Evolutionary conservation across 768 basidiomycete species (phyloP).

Genomic region (Pleurotus pulmonarius): DNA sequence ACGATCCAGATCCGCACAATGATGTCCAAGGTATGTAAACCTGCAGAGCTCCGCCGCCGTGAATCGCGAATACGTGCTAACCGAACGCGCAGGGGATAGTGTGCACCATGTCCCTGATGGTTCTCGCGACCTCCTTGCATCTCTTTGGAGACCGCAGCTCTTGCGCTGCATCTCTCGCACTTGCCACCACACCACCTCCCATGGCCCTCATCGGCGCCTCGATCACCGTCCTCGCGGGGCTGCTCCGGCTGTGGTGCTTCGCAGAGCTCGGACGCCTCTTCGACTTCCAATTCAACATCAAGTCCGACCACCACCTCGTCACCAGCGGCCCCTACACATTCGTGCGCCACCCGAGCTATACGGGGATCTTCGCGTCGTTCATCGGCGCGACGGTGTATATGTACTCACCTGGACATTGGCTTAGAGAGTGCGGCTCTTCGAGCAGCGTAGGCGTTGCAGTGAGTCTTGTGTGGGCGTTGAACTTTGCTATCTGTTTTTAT

Average conservation of each 20-base stretch:
- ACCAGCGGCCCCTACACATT: constrained; percentile 22
- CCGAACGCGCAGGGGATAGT: neutral
- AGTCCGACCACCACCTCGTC: constrained; percentile 21
- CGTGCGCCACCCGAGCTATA: constrained; percentile 28
- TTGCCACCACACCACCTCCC: neutral
- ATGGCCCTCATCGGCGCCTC: neutral
- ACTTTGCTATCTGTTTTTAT: neutral
- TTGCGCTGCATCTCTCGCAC: neutral
- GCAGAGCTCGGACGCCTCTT: constrained; percentile 9
- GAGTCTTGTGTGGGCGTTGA: neutral
- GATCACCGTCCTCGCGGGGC: neutral
- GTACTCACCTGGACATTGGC: constrained; percentile 13
- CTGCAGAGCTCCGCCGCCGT: neutral
- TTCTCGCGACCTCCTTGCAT: neutral
- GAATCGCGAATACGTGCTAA: neutral
- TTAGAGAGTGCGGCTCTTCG: neutral
- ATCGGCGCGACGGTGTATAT: constrained; percentile 15
- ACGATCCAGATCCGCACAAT: neutral
- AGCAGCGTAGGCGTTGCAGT: neutral
- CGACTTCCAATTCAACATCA: constrained; percentile 31
- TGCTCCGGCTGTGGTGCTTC: constrained; percentile 9
- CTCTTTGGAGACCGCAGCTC: neutral
- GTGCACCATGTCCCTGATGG: neutral
- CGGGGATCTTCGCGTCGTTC: constrained; percentile 15
- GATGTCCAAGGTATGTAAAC: neutral